Percentiles rank a stretch among this genome's conserved stretches.
phyloP scores from a whole-genome alignment of 1,284 basidiomycete species.

The Fomitopsis palustris region DNA sequence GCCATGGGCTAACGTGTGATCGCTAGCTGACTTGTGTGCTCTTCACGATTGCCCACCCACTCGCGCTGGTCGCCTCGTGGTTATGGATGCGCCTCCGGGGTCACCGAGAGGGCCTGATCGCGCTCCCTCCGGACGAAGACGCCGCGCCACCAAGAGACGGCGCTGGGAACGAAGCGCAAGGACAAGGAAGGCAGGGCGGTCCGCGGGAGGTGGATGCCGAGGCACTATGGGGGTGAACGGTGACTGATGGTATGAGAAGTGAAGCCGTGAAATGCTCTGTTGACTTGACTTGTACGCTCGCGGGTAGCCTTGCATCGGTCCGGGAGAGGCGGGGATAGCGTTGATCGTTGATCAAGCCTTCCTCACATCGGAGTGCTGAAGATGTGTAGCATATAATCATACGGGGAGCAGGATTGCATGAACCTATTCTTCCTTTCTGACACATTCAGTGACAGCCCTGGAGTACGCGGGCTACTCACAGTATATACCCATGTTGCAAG shows the following conservation, averaged over 20 bases:
- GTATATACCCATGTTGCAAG: too few relatives aligned
- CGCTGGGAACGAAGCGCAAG: neutral
- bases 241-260: neutral
- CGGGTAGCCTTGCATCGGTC: too few relatives aligned
- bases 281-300: too few relatives aligned
- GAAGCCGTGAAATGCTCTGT: too few relatives aligned
- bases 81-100: conserved; percentile 35
- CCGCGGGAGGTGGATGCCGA: conserved; percentile 28
- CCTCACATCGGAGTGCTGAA: too few relatives aligned
- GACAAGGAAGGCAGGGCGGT: conserved; percentile 12
- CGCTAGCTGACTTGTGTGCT: conserved; percentile 50
- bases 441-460: too few relatives aligned
- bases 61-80: conserved; percentile 42
- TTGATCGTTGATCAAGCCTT: too few relatives aligned
- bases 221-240: conserved; percentile 24
- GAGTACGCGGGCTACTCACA: too few relatives aligned
- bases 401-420: too few relatives aligned
- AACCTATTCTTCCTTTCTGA: too few relatives aligned
- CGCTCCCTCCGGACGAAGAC: conserved; percentile 39
- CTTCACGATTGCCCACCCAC: conserved; percentile 59
- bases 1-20: neutral
- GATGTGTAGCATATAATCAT: too few relatives aligned
- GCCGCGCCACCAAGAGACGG: neutral
- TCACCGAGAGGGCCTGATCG: conserved; percentile 33
- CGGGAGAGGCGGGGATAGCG: too few relatives aligned